A percentile compares a stretch with the other conserved stretches of the same genome.
Evolutionary conservation across 495 filamentous ascomycete species (phyloP).

Genomic region (Hyphodiscus hymeniophilus): DNA sequence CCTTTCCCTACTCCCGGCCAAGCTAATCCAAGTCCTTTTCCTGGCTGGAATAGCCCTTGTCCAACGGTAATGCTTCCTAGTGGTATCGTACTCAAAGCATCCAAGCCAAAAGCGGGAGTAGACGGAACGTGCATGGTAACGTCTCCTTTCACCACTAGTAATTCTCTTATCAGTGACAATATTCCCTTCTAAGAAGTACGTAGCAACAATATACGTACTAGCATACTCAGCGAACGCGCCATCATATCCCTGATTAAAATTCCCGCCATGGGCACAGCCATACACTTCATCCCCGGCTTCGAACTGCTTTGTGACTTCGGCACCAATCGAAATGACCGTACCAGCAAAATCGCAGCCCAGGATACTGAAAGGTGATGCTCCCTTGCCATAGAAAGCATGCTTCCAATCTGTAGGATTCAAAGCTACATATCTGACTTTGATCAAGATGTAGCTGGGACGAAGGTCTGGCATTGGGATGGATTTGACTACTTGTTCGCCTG

Average conservation of each 20-base stretch:
- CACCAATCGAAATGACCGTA: slow-evolving; percentile 25
- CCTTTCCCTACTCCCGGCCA: slow-evolving; percentile 14
- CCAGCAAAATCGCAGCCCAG: slow-evolving; percentile 37
- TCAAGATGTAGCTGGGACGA: background rate
- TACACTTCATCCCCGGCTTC: slow-evolving; percentile 1
- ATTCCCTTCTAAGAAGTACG: no score
- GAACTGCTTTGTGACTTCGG: slow-evolving; percentile 8
- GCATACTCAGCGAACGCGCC: slow-evolving; percentile 28
- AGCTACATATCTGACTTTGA: slow-evolving; percentile 27
- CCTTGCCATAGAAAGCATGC: slow-evolving; percentile 23
- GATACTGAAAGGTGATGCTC: slow-evolving; percentile 24
- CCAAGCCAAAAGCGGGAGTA: slow-evolving; percentile 32
- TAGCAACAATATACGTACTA: no score
- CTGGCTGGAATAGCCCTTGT: slow-evolving; percentile 38
- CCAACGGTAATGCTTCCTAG: slow-evolving; percentile 48
- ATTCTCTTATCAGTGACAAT: no score
- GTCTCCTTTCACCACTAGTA: slow-evolving; percentile 27
- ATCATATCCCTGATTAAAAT: slow-evolving; percentile 3
- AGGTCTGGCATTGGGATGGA: background rate
- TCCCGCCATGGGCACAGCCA: slow-evolving; percentile 8
- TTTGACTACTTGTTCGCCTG: background rate
- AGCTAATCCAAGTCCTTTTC: slow-evolving; percentile 23
- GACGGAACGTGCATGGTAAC: slow-evolving; percentile 38
- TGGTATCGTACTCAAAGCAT: slow-evolving; percentile 39
- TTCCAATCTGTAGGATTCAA: slow-evolving; percentile 39